A percentile compares a stretch with the other conserved stretches of the same genome.
These are phyloP conservation scores for Scenedesmus sp. DNA, from an alignment of 163 green algal species.

Conservation along the genomic window DNA sequence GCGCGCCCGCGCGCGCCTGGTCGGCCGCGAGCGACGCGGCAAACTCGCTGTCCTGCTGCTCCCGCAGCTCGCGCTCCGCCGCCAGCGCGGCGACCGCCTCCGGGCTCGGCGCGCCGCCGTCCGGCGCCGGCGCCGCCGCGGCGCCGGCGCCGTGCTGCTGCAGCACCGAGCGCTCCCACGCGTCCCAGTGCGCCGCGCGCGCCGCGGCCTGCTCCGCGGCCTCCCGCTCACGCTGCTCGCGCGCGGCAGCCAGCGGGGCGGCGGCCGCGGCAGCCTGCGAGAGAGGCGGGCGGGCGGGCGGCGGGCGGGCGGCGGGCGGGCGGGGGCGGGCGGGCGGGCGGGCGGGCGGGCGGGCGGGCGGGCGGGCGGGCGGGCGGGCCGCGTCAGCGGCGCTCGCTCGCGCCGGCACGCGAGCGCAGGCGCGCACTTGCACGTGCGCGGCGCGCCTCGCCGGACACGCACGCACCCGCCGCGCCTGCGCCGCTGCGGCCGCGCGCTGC, in stretches of 20 bases:
- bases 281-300: no score
- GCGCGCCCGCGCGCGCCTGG: neutral
- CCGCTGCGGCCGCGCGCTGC: neutral
- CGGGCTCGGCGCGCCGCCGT: neutral
- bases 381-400: no score
- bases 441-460: neutral
- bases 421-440: no score
- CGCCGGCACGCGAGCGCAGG: no score
- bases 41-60: slow-evolving; percentile 29
- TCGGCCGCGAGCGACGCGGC: neutral
- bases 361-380: no score
- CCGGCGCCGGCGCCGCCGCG: neutral
- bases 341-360: no score
- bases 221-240: neutral
- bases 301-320: no score
- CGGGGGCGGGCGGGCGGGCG: no score
- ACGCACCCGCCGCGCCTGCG: neutral
- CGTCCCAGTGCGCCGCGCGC: neutral
- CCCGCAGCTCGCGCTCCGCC: neutral
- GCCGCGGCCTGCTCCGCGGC: neutral
- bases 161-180: neutral
- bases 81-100: neutral
- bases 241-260: neutral
- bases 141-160: neutral
- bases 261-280: slow-evolving; percentile 1